Evolutionary conservation across 495 filamentous ascomycete genomes (phyloP), one percentile per base, ranked within the genome.

Genomic region (Aspergillus coremiiformis): DNA sequence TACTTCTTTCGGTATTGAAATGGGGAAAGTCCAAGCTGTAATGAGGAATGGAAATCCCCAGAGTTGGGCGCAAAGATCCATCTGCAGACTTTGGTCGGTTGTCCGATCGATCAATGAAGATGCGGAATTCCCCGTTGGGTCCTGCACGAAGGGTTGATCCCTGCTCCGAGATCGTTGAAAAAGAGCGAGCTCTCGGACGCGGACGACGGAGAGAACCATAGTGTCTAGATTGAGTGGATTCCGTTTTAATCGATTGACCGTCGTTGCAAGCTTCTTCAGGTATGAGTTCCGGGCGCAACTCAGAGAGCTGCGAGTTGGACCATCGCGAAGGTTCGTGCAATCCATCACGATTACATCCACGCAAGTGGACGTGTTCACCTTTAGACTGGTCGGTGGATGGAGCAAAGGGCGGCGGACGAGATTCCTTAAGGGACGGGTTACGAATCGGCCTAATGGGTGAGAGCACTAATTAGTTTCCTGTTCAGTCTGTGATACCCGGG

Each of bases 31-130:
- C 90, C 48, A 97, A 74, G 48, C 84, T 83, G 72, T 94, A 94
- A 54, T 88, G 84, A 35, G 93, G 90, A 50, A 96, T 94, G 7
- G 86, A 79, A 30, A 92, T 78, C 55, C 95, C 82, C 43, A 96
- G 66, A 33, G 84, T 68, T 15, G 82, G 82, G 33, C 77, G 65
- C 21, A 60, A 65, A 53, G 68, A 60, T 54, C 82, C 78, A 56
- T 86, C 82, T n/a, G 81, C 73, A 14, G 86, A 85, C 60, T 81
- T 87, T 8, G 88, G 81, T 75, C 71, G 56, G 70, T 80, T 57
- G 73, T 81, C 78, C 39, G 87, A 80, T 53, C 87, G 78, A 53
- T 93, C 88, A 54, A 95, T 95, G 46, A 93, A 83, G 53, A 95
- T 83, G 64, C 87, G 90, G 67, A 93, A 82, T 52, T 84, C 85